Base-by-base conservation (phyloP, 2,329 filamentous ascomycete genomes). In the Diaporthe helianthi region DNA sequence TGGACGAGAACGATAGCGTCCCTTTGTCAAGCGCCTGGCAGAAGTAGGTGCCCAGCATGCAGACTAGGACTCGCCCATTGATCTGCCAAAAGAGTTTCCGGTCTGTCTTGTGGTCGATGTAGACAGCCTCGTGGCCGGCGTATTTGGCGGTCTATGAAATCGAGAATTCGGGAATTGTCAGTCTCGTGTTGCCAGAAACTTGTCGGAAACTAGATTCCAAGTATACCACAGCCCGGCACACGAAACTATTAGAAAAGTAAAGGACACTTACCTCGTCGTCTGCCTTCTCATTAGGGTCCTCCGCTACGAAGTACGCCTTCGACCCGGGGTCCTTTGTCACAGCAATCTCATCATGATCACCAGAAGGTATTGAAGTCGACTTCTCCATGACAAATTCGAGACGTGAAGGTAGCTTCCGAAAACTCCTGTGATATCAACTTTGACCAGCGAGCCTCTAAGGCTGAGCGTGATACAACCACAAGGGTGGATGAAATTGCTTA, bases 101-200 rank as follows among this genome's bases (percentile, higher is more conserved):
- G 81, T 86, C 86, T 69, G 85, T 81, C 69, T 83, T 78, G 36
- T 84, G 80, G 52, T 85, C 86, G 73, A 86, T 86, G 67, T 84
- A 70, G n/a, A 77, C 68, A 15, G 71, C 65, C 41, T 52, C 52
- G 13, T 41, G 46, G 22, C 44, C 53, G 29, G 54, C 54, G 24
- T 60, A 60, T 2, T 60, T 36, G 36, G 54, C 54, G 17, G 54
- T 60, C 54, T 60, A 31, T 22, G 5, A 22, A 6, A 22, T 13
- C 1, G 2, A 41, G 17, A 22, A 22, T 4, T 1, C 5, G n/a
- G 3, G 19, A 36, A 26, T 26, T 41, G 22, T 55, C 22, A 55
- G 53, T 26, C 53, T 36, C 2, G 1, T 15, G 7, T 8, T 55
- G 12, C 6, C 17, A n/a, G n/a, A n/a, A n/a, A n/a, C n/a, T n/a